Evolutionary conservation across 2,329 filamentous ascomycete species (phyloP), one percentile per base, ranked within the genome.

Genomic region (Passalora sequoiae): DNA sequence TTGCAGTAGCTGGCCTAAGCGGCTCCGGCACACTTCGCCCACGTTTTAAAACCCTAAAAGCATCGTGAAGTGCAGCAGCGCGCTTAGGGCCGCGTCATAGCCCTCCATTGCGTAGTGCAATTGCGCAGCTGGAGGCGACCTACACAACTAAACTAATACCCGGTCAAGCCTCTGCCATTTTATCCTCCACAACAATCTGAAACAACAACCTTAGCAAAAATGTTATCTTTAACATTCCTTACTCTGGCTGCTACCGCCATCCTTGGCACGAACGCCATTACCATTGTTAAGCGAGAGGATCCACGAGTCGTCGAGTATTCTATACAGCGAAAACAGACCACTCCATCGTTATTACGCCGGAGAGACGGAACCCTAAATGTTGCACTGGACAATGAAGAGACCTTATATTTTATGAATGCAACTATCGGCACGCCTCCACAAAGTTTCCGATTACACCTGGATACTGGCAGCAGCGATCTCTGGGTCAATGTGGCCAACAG

Each of bases 401-500:
- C 74, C 0, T 66, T 81, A 3, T 81, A 81, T 57, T 78, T 73
- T 53, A 74, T 74, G 47, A 80, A 80, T 47, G 65, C 75, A 32
- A 73, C 68, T 6, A 52, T 83, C 8, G 78, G 78, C 17, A 81
- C 78, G 0, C 78, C 78, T 0, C 58, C 60, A 28, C 78, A 83
- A 53, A 60, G 53, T 10, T 59, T 82, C 38, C 71, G 72, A 29
- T 57, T 81, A 42, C 74, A 80, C 53, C 68, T 83, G 52, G 78
- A 83, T 51, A 82, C 78, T 6, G 78, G 78, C 22, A 79, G 75
- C 54, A 80, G 76, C 53, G 78, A 82, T 64, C 63, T 82, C 7
- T 82, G 78, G 78, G 70, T 76, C 27, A 92, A 94, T 59, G 76
- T 80, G 2, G 68, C 72, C 3, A 65, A 63, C 37, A 89, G 85